These are phyloP conservation scores for Corinectria fuckeliana DNA, from an alignment of 2,329 filamentous ascomycete genomes.

Conservation along the genomic window DNA sequence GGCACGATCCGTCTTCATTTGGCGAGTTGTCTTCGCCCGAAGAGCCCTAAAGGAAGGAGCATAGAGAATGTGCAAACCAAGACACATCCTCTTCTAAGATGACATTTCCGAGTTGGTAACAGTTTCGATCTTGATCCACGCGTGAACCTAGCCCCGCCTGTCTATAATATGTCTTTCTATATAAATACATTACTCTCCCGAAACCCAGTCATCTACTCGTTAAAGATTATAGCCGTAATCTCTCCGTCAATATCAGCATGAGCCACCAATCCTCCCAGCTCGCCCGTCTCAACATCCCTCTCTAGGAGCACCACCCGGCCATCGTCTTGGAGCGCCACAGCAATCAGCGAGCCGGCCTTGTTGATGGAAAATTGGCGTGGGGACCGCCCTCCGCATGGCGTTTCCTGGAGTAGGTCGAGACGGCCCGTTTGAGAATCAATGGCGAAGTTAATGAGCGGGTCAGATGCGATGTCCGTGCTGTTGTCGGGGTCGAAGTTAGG, in stretches of 20 bases:
- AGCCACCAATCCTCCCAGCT: constrained; percentile 56
- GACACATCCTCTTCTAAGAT: no score
- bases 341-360: constrained; percentile 66
- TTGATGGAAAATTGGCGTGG: constrained; percentile 75
- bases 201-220: constrained; percentile 42
- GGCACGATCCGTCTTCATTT: background rate
- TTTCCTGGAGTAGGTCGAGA: constrained; percentile 62
- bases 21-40: background rate
- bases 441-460: constrained; percentile 68
- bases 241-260: constrained; percentile 51
- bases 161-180: background rate
- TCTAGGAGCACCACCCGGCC: constrained; percentile 66
- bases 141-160: background rate
- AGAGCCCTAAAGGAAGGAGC: background rate
- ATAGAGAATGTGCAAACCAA: background rate
- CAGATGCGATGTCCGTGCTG: constrained; percentile 58
- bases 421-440: constrained; percentile 61
- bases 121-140: background rate
- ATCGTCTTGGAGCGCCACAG: constrained; percentile 69
- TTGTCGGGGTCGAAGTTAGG: constrained; percentile 52
- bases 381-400: constrained; percentile 67
- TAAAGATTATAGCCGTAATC: constrained; percentile 56
- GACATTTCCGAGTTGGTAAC: background rate
- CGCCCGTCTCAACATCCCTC: constrained; percentile 65
- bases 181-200: background rate